Conservation (phyloP, 345 rosid species). For the Corymbia maculata region DNA sequence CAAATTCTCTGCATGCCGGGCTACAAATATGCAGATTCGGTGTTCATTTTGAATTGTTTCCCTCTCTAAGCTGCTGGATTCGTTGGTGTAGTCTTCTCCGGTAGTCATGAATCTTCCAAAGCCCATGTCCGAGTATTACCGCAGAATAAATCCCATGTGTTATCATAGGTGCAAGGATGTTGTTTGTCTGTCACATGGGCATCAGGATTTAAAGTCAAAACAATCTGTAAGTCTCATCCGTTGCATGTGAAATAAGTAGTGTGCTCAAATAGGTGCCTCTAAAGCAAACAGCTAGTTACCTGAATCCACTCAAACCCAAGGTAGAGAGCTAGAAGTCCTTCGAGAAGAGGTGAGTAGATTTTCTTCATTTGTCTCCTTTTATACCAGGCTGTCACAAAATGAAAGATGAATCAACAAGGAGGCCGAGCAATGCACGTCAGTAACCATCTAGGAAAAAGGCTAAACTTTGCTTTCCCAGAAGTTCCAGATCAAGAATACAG, state of each 20-base stretch:
- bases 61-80: constrained; percentile 54
- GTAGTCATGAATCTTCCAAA: constrained; percentile 89
- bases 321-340: constrained; percentile 85
- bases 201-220: neutral
- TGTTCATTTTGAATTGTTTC: constrained; percentile 11
- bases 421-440: neutral
- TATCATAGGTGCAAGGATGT: constrained; percentile 78
- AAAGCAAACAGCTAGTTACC: constrained; percentile 22
- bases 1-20: constrained; percentile 6
- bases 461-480: neutral
- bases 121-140: constrained; percentile 81
- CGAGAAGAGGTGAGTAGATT: constrained; percentile 92
- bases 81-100: constrained; percentile 63
- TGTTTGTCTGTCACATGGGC: constrained; percentile 47
- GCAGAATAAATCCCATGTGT: constrained; percentile 89
- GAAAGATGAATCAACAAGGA: neutral
- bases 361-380: constrained; percentile 95
- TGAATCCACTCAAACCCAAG: constrained; percentile 94
- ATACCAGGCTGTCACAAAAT: constrained; percentile 68
- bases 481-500: neutral
- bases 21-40: neutral
- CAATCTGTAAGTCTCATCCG: neutral
- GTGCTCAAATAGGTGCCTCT: neutral
- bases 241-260: neutral
- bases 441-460: neutral